Conservation (phyloP, 352 stramenopile genomes). For the Thraustochytrium sp. region DNA sequence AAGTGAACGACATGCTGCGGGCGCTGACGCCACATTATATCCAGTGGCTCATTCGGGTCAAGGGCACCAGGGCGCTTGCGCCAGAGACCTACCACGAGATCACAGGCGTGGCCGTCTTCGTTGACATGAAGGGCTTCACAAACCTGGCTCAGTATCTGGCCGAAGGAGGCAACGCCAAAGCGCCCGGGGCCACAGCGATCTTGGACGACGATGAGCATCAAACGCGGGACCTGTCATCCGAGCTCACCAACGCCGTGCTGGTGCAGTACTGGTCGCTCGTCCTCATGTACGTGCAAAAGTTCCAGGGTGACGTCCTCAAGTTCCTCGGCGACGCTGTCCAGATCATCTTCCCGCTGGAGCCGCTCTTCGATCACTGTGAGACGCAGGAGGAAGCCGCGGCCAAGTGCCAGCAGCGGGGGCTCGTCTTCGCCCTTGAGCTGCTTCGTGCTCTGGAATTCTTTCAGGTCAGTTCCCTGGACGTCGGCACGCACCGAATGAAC, state of each 20-base stretch:
- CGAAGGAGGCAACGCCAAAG: not conserved
- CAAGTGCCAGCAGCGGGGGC: not conserved
- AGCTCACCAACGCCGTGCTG: slow-evolving; percentile 17
- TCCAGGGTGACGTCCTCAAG: slow-evolving; percentile 24
- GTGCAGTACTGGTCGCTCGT: slow-evolving; percentile 23
- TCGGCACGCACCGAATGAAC: not conserved
- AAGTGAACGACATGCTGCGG: not conserved
- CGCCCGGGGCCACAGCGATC: not conserved
- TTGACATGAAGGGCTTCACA: slow-evolving; percentile 17
- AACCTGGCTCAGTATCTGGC: not conserved
- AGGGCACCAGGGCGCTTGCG: not conserved
- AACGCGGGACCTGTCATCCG: not conserved
- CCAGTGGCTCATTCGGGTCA: not conserved
- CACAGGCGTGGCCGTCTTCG: not conserved
- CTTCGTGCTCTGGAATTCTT: not conserved
- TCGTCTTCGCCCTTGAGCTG: slow-evolving; percentile 25
- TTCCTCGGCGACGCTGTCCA: slow-evolving; percentile 24
- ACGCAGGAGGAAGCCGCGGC: not conserved
- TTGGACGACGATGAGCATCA: not conserved
- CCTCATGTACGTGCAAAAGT: slow-evolving; percentile 11
- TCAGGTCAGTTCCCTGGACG: not conserved
- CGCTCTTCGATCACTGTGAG: not conserved
- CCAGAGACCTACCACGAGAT: not conserved
- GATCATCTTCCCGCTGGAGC: slow-evolving; percentile 24
- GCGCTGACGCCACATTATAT: not conserved